Evolutionary conservation across 176 grass and related monocot genomes (phyloP).

Genomic region (Aegilops umbellulata): DNA sequence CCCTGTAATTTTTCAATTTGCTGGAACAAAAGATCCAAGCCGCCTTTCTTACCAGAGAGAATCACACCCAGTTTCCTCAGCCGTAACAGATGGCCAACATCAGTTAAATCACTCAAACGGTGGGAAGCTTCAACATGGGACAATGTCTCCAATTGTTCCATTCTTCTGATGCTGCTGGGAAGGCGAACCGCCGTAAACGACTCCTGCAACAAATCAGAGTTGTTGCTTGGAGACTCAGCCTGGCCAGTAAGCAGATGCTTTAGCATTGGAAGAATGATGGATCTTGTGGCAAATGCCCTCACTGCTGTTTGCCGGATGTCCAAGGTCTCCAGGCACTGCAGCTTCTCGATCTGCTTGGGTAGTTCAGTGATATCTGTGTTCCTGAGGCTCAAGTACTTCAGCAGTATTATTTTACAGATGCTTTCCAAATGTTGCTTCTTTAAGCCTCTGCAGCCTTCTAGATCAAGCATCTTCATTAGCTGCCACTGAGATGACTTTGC

Average conservation of each 20-base stretch:
- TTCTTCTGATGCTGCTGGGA: neutral
- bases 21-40: neutral
- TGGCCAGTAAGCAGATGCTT: constrained; percentile 12
- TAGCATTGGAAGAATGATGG: neutral
- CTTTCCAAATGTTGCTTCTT: neutral
- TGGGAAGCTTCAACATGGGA: neutral
- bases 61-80: neutral
- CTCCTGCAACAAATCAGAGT: neutral
- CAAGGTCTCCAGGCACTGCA: constrained; percentile 5
- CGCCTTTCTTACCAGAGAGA: neutral
- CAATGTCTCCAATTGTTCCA: neutral
- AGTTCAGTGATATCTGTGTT: neutral
- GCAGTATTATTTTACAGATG: constrained; percentile 21
- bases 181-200: neutral
- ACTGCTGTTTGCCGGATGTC: constrained; percentile 29
- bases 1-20: neutral
- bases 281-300: neutral
- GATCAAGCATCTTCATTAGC: constrained; percentile 25
- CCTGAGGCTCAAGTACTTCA: neutral
- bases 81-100: neutral
- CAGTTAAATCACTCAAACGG: neutral
- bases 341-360: no score
- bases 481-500: neutral
- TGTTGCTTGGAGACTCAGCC: neutral
- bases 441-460: constrained; percentile 1